Base-by-base conservation (phyloP, 2,329 filamentous ascomycete species). In the Calonectria pauciramosa region DNA sequence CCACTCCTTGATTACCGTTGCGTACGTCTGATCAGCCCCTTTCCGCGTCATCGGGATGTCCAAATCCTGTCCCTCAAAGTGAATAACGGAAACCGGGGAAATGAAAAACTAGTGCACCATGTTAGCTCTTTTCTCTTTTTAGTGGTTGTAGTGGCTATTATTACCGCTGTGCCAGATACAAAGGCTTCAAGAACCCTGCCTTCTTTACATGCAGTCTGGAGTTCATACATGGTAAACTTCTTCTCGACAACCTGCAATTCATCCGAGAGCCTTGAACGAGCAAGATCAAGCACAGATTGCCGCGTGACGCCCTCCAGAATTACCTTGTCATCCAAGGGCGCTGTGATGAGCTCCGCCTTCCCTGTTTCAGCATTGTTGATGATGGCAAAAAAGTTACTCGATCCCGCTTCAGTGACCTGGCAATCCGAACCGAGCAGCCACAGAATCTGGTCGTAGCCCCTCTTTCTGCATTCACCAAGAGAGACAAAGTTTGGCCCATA, bases 331-430 rank as follows among this genome's bases (percentile, higher is more conserved):
- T 88, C 89, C 70, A 94, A 80, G 9, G 91, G 90, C 4, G 93
- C 91, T 8, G 93, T 94, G 16, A 94, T 86, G 44, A 94, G 85
- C 84, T 94, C 88, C 32, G 38, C 10, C 8, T 86, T 88, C 0
- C 88, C 90, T 70, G 54, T 64, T 41, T 89, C 85, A 77, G 49
- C 49, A 23, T 86, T 87, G 72, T 85, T 86, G 90, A 91, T 92
- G 20, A 94, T 87, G 13, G 93, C 87, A 82, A 94, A 94, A 85
- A 94, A 94, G 82, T 94, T 94, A 70, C 88, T 91, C 1, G 92
- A 93, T 0, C 93, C 60, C 10, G 60, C 60, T 32, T 65, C 60
- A 18, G 60, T 65, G 26, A 65, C 60, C 20, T 28, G 23, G 64
- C 89, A 88, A 68, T 93, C 88, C 26, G 89, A 85, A 0, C 91